Conservation (phyloP, 148 eudicot genomes). For the Chenopodium berlandieri region DNA sequence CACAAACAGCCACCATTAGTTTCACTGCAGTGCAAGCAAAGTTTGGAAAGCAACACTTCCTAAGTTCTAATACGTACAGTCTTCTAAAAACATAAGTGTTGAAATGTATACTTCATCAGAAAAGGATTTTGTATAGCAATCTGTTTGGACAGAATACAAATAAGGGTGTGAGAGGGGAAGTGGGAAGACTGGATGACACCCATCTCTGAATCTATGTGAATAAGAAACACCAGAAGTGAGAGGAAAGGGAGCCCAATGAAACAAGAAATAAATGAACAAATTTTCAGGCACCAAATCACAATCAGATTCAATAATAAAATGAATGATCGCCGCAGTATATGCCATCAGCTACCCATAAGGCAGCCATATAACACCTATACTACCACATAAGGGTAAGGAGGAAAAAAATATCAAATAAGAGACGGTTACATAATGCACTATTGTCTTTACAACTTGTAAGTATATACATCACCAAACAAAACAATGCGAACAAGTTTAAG, state of each 20-base stretch:
- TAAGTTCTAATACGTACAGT: neutral
- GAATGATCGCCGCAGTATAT: neutral
- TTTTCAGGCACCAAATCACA: neutral
- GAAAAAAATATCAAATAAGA: too few species aligned
- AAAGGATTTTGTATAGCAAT: too few species aligned
- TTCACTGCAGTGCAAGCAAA: neutral
- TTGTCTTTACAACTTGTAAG: neutral
- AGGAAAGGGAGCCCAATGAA: neutral
- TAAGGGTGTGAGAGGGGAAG: neutral
- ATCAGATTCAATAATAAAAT: neutral
- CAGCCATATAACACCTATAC: neutral
- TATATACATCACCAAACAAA: conserved; percentile 1
- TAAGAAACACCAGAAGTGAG: neutral
- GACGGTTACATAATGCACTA: neutral
- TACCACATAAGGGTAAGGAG: too few species aligned
- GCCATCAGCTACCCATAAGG: neutral
- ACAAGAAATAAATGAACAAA: too few species aligned
- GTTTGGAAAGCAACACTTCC: neutral
- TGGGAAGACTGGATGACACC: neutral
- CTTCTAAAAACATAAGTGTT: too few species aligned
- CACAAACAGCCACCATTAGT: neutral
- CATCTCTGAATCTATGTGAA: neutral
- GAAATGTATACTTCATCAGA: too few species aligned
- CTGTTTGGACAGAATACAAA: too few species aligned
- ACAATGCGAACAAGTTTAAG: neutral